A percentile compares a stretch with the other conserved stretches of the same genome.
These are phyloP conservation scores for Saturnispora ahearnii DNA, from an alignment of 805 yeast species.

Conservation along the genomic window DNA sequence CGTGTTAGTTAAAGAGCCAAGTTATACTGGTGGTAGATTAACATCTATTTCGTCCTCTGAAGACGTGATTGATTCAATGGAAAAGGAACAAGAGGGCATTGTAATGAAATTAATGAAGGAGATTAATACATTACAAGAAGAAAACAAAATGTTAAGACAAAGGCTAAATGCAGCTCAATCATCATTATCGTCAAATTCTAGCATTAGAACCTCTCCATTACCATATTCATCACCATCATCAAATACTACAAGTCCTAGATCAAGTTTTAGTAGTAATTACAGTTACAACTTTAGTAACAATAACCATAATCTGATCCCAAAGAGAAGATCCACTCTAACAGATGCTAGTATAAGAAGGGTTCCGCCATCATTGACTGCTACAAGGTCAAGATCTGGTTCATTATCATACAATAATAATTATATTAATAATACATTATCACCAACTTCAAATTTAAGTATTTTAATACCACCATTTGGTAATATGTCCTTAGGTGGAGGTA, in stretches of 20 bases:
- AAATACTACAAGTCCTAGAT: slow-evolving; percentile 4
- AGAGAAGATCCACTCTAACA: slow-evolving; percentile 21
- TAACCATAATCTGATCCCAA: slow-evolving; percentile 5
- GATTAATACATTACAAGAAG: slow-evolving; percentile 44
- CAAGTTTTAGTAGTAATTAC: slow-evolving; percentile 2
- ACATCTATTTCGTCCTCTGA: slow-evolving; percentile 19
- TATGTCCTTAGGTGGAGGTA: neutral
- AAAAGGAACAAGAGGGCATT: slow-evolving; percentile 68
- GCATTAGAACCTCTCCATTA: slow-evolving; percentile 13
- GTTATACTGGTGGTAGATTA: neutral
- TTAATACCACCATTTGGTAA: slow-evolving; percentile 4
- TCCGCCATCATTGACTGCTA: slow-evolving; percentile 6
- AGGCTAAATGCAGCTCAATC: slow-evolving; percentile 18
- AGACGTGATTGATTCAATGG: slow-evolving; percentile 51
- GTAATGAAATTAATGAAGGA: slow-evolving; percentile 60
- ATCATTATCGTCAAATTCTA: slow-evolving; percentile 12
- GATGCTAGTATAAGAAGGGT: slow-evolving; percentile 19
- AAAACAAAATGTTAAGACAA: slow-evolving; percentile 35
- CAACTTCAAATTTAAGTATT: slow-evolving; percentile 1
- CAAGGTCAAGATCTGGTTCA: slow-evolving; percentile 9
- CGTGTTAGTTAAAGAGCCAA: neutral
- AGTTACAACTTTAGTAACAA: neutral
- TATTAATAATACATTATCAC: neutral
- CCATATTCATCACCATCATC: slow-evolving; percentile 16
- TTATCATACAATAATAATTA: neutral